Evolutionary conservation across 2,329 filamentous ascomycete species (phyloP), one percentile per base, ranked within the genome.

Genomic region (Zasmidium citrigriseum): DNA sequence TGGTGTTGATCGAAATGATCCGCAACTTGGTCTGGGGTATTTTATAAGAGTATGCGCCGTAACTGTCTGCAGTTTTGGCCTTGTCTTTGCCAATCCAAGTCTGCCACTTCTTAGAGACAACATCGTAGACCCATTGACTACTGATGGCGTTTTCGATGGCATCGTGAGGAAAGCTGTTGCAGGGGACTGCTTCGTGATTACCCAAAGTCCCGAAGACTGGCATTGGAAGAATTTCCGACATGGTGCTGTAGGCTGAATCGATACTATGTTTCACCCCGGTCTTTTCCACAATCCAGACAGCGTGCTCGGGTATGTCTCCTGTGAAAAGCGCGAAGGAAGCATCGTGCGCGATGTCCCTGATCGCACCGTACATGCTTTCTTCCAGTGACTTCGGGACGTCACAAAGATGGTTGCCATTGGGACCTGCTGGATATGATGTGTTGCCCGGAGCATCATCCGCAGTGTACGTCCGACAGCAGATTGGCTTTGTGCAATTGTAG

Each of bases 1-100:
- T 84, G 18, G 82, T 85, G 74, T 83, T 86, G 64, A 86, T 74
- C 3, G 83, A 84, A 66, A 86, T 85, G 64, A 87, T 72, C 22
- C 82, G 78, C 23, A 86, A 72, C n/a, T 55, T 58, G 18, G 75
- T 76, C 24, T 70, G 65, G 4, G 77, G 73, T 47, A 80, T 74
- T 50, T 75, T 75, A 27, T 60, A 48, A 2, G 83, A 81, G 68
- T 85, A 86, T 14, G 75, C 78, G 20, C 82, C 83, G 34, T 79
- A 77, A 38, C 45, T 23, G 16, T 75, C 64, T 34, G 70, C 67
- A 14, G 77, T 66, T 21, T 41, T 73, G 2, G 72, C 73, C 2
- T 69, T 65, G 3, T 72, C 70, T 1, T 75, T 70, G 10, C 78
- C 80, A 27, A 83, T 77, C 77, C 82, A 83, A 23, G 68, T 70